Evolutionary conservation across 805 yeast species (phyloP), one percentile per base, ranked within the genome.

Genomic region (Ogataea degrootiae): DNA sequence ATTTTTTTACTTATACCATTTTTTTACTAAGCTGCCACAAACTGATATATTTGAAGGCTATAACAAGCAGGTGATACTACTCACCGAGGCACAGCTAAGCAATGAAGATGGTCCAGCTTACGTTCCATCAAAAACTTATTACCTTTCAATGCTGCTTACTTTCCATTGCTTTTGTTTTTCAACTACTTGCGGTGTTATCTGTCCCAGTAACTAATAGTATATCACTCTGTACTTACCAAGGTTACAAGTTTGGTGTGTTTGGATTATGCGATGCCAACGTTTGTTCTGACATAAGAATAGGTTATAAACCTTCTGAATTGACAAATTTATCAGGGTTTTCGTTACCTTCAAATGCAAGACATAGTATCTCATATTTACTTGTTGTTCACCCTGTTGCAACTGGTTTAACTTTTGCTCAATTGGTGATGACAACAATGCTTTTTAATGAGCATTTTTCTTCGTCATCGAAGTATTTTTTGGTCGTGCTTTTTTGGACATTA

Each of bases 311-410:
- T 2, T 47, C 56, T 4, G 66, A 71, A 26, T 50, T 68, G 6
- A 57, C 61, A 12, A 68, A 64, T 31, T 60, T 68, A 19, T 54
- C 60, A 9, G 75, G 73, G 23, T 73, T 77, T 52, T 60, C 75
- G 5, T 61, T 82, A 35, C 89, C 89, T 11, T 76, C 85, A 2
- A 71, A 74, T 45, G 81, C 87, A 1, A 70, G 85, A 52, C 75
- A 70, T 46, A 70, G 80, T 2, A 74, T 85, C 8, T 76, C 90
- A 2, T 76, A 74, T 51, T 66, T 85, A 47, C 65, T 86, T 37
- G 72, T 85, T 33, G 87, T 83, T 4, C 94, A 85, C 61, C 82
- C 85, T 1, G 74, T 85, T 4, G 77, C 87, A 1, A 70, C 81
- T 1, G 82, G 77, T 0, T 71, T 80, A 57, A 75, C 85, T 0